Base-by-base conservation (phyloP, 2,329 filamentous ascomycete genomes). In the Anthostomella pinea region DNA sequence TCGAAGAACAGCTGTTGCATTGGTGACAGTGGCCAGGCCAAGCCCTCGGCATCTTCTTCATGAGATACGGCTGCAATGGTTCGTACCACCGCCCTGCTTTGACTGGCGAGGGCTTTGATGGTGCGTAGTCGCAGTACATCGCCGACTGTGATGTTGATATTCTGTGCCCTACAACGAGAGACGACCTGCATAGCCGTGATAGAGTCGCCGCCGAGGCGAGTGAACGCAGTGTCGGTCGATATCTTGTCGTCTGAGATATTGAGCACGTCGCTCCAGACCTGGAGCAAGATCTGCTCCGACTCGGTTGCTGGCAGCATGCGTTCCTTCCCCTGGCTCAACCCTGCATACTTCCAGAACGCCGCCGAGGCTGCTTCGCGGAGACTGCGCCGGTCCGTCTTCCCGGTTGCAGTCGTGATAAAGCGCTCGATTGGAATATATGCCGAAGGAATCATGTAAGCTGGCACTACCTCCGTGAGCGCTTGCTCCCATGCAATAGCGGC, bases 151-250 rank as follows among this genome's bases (percentile, higher is more conserved):
- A 40, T 16, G 6, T 15, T 11, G 9, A 43, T 13, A 13, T 30
- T 19, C 23, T 30, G 15, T n/a, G 24, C 19, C 7, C 20, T n/a
- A 8, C 29, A 30, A 5, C 23, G 36, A 13, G 41, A 34, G 4
- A 39, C 38, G 2, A 41, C 41, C 13, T 44, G 41, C 27, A 44
- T 44, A 3, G 31, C 32, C 8, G 30, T 35, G 11, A 44, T 44
- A 2, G 41, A 44, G 18, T 44, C 41, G 6, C 41, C 41, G 1
- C 41, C 41, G 3, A 44, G 26, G 5, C 30, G 30, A 11, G 18
- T 14, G 21, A 44, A 44, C 13, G 14, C 23, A 9, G 19, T 11
- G 17, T 30, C 30, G 6, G 26, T 19, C n/a, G 23, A 13, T 11
- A 43, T 36, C 10, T 15, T 14, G 3, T 28, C 30, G 5, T 15